Percentiles rank a stretch among this genome's conserved stretches.
Conservation (phyloP, 2,329 filamentous ascomycete species). For the Verticillium albo-atrum region DNA sequence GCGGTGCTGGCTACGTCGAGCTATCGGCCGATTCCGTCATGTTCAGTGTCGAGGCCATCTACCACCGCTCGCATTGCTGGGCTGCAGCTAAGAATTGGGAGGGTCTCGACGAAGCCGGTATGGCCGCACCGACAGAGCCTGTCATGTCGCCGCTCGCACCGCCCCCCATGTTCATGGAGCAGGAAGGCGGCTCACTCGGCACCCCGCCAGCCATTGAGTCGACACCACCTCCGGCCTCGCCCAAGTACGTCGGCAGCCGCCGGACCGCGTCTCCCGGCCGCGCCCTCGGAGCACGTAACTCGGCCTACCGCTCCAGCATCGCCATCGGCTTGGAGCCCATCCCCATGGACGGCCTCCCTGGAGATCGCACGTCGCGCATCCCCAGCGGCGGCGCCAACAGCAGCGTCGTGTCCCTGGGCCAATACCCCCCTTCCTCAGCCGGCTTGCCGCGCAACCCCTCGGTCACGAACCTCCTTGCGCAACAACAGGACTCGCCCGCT, state of each 20-base stretch:
- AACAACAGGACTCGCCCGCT: constrained; percentile 12
- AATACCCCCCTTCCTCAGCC: background rate
- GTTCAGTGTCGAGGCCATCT: constrained; percentile 57
- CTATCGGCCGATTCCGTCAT: constrained; percentile 56
- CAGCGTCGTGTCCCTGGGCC: background rate
- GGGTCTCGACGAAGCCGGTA: constrained; percentile 22
- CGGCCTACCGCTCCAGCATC: constrained; percentile 34
- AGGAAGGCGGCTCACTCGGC: constrained; percentile 5
- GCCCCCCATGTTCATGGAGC: constrained; percentile 17
- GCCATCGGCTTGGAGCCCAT: constrained; percentile 38
- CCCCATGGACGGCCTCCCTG: constrained; percentile 20
- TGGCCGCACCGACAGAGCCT: constrained; percentile 21
- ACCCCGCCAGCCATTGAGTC: constrained; percentile 19
- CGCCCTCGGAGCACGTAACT: constrained; percentile 19
- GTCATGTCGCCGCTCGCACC: constrained; percentile 33
- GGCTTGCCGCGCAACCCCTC: constrained; percentile 24
- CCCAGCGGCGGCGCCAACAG: constrained; percentile 22
- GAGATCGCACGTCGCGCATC: constrained; percentile 11
- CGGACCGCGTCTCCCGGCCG: constrained; percentile 35
- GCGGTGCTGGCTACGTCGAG: constrained; percentile 51
- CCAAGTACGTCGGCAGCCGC: constrained; percentile 28
- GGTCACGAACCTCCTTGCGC: constrained; percentile 26
- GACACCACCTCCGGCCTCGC: constrained; percentile 19
- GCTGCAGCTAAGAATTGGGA: constrained; percentile 48
- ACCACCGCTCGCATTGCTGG: constrained; percentile 55